Conservation (phyloP, 768 basidiomycete species). For the Asterophora lycoperdoides region DNA sequence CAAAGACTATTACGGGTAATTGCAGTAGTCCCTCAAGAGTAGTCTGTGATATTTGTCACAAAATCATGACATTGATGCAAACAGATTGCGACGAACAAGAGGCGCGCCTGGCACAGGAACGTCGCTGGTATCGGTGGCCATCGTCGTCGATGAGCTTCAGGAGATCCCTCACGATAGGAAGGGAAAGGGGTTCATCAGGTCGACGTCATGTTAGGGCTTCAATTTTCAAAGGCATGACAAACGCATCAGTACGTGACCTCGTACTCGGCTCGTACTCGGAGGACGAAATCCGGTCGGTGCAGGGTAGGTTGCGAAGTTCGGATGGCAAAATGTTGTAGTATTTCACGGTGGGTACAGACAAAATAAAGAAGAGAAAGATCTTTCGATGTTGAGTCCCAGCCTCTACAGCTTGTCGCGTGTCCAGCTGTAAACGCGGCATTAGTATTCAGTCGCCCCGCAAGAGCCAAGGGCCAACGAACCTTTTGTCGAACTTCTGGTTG, state of each 20-base stretch:
- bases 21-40: constrained; percentile 30
- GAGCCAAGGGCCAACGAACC: constrained; percentile 37
- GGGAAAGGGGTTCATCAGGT: background rate
- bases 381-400: constrained; percentile 5
- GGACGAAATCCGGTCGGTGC: background rate
- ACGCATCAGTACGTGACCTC: constrained; percentile 3
- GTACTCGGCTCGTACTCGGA: background rate
- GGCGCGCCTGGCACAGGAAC: constrained; percentile 33
- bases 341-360: constrained; percentile 16
- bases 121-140: constrained; percentile 27
- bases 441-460: constrained; percentile 4
- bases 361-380: constrained; percentile 12
- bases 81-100: constrained; percentile 30
- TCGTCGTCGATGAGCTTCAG: background rate
- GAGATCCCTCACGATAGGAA: background rate
- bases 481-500: constrained; percentile 73
- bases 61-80: background rate
- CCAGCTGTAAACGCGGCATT: constrained; percentile 48
- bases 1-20: constrained; percentile 57
- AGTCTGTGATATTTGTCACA: constrained; percentile 20
- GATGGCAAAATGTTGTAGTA: constrained; percentile 9
- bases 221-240: constrained; percentile 8
- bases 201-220: background rate
- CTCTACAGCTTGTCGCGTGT: constrained; percentile 65
- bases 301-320: background rate